A percentile compares a stretch with the other conserved stretches of the same genome.
phyloP scores from a whole-genome alignment of 2,329 filamentous ascomycete species.

The Ophiostoma sp. region DNA sequence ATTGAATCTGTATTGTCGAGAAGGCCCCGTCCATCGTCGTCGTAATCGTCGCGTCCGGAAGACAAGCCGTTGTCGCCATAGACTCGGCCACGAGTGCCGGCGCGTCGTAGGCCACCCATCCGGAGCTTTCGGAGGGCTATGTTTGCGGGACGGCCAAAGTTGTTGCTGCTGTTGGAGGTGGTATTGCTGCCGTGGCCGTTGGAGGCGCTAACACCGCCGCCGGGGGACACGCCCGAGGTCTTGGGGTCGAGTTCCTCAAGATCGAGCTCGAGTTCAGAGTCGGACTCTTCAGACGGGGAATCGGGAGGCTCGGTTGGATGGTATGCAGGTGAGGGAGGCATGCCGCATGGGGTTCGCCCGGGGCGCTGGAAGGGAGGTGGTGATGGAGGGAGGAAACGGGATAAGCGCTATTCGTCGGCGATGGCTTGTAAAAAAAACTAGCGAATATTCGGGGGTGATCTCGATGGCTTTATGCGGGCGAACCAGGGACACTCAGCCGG shows the following conservation, averaged over 20 bases:
- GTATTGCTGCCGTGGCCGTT: background rate
- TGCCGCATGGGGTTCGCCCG: slow-evolving; percentile 40
- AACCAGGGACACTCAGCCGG: slow-evolving; percentile 12
- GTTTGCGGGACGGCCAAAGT: slow-evolving; percentile 40
- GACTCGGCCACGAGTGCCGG: slow-evolving; percentile 48
- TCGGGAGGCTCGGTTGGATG: slow-evolving; percentile 57
- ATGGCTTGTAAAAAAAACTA: background rate
- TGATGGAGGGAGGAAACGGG: background rate
- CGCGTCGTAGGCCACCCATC: slow-evolving; percentile 57
- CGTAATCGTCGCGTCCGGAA: slow-evolving; percentile 43
- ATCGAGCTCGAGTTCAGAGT: slow-evolving; percentile 72
- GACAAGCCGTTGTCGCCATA: slow-evolving; percentile 40
- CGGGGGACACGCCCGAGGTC: slow-evolving; percentile 30
- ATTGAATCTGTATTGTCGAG: slow-evolving; percentile 37
- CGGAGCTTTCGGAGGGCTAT: slow-evolving; percentile 69
- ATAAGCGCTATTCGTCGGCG: slow-evolving; percentile 4
- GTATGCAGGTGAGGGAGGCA: slow-evolving; percentile 51
- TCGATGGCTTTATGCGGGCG: slow-evolving; percentile 17
- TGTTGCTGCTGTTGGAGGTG: background rate
- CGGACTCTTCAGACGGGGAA: slow-evolving; percentile 62
- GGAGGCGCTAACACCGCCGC: slow-evolving; percentile 28
- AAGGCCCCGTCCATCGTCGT: slow-evolving; percentile 38
- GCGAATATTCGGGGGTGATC: background rate
- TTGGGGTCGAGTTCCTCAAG: slow-evolving; percentile 71
- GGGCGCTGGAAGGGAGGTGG: background rate